Conservation (phyloP, 2,329 filamentous ascomycete species). For the Trichophyton simii region DNA sequence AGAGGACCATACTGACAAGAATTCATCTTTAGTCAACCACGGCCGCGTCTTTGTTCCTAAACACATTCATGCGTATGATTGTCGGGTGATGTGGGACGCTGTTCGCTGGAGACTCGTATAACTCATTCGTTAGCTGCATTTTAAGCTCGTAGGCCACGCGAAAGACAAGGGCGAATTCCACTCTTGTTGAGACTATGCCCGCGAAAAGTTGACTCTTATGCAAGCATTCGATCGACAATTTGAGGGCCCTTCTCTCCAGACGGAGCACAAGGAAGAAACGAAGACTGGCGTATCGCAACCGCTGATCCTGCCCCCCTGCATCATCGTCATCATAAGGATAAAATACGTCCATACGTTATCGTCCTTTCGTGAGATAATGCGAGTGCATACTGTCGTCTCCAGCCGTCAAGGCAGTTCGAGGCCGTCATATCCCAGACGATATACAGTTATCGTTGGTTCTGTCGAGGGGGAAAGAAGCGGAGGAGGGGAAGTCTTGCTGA, state of each 20-base stretch:
- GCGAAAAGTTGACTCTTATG: not conserved
- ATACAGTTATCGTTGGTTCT: not conserved
- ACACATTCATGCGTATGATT: not conserved
- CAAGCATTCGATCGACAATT: not conserved
- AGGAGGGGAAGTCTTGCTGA: not conserved
- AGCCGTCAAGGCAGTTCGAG: not conserved
- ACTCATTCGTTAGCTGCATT: not conserved
- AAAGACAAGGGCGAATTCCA: not conserved
- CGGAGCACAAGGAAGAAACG: not conserved
- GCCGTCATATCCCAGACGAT: not conserved
- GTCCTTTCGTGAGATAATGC: not conserved
- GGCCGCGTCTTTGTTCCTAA: not conserved
- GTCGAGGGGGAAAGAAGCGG: not conserved
- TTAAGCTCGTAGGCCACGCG: not conserved
- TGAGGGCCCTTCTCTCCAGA: not conserved
- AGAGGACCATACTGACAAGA: not conserved
- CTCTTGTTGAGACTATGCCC: not conserved
- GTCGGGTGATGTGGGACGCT: not conserved
- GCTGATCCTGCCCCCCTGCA: not conserved
- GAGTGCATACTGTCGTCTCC: not conserved
- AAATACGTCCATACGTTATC: not conserved
- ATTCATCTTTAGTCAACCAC: not conserved
- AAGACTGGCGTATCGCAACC: not conserved
- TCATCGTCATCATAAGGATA: not conserved
- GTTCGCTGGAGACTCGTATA: not conserved